Evolutionary conservation across 1,139 yeast species (phyloP).

Genomic region (Debaryomycetaceae sp.): DNA sequence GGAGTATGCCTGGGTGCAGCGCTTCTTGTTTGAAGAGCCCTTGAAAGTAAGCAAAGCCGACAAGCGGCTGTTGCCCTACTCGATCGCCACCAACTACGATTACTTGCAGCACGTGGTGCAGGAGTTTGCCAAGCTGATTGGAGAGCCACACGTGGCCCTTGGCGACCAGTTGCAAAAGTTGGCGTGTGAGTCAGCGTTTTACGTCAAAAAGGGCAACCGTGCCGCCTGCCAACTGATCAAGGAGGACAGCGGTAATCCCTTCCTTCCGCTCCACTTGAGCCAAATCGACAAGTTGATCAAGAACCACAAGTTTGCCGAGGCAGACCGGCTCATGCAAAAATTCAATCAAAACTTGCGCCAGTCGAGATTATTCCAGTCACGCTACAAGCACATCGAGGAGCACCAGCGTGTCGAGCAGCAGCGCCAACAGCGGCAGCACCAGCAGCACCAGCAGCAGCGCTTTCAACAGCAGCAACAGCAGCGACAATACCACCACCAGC

Average conservation of each 20-base stretch:
- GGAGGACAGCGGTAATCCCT: constrained; percentile 24
- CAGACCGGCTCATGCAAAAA: constrained; percentile 28
- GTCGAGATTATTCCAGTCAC: constrained; percentile 34
- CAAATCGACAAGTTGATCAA: constrained; percentile 40
- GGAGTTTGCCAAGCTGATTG: constrained; percentile 16
- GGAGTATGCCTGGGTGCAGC: constrained; percentile 22
- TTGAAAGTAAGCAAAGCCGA: constrained; percentile 31
- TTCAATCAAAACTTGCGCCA: constrained; percentile 32
- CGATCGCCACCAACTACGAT: constrained; percentile 29
- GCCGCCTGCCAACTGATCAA: constrained; percentile 32
- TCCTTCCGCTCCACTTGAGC: constrained; percentile 43
- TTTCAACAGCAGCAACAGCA: constrained; percentile 38
- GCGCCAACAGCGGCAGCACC: constrained; percentile 40
- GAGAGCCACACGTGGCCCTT: no score
- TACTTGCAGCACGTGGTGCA: constrained; percentile 22
- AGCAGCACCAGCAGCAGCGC: constrained; percentile 49
- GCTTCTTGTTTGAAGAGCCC: constrained; percentile 23
- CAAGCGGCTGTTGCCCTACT: constrained; percentile 20
- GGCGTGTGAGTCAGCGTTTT: constrained; percentile 46
- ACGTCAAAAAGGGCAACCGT: constrained; percentile 27
- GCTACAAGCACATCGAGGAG: constrained; percentile 24
- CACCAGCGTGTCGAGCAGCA: constrained; percentile 26
- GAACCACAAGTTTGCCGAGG: constrained; percentile 40
- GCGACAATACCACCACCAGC: constrained; percentile 42
- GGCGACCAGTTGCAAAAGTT: constrained; percentile 35